These are phyloP conservation scores for Dothidotthia symphoricarpi DNA, from an alignment of 2,329 filamentous ascomycete genomes.

Conservation along the genomic window DNA sequence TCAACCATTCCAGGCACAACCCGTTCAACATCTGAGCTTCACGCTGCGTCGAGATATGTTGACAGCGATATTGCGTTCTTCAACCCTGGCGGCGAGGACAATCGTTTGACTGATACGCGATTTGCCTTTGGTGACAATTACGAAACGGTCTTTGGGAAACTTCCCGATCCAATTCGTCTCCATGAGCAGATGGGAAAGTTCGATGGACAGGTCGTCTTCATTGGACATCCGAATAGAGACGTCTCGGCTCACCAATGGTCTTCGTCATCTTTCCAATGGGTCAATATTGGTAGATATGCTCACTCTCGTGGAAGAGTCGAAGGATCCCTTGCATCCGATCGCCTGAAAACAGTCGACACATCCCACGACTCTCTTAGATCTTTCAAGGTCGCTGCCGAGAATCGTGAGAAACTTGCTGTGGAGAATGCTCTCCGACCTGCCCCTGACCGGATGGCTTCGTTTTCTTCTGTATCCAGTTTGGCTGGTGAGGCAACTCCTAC, in stretches of 20 bases:
- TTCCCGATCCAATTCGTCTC: constrained; percentile 45
- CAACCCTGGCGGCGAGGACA: no score
- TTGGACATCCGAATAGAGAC: constrained; percentile 50
- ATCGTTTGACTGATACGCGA: no score
- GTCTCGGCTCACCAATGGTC: constrained; percentile 51
- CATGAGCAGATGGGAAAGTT: constrained; percentile 28
- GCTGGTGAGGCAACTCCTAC: not conserved
- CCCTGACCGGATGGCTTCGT: constrained; percentile 4
- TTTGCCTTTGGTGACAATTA: constrained; percentile 10
- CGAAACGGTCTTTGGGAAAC: constrained; percentile 43
- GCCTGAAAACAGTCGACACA: constrained; percentile 39
- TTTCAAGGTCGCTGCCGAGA: constrained; percentile 46
- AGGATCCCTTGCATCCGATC: constrained; percentile 45
- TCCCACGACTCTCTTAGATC: constrained; percentile 42
- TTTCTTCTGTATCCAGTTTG: constrained; percentile 6
- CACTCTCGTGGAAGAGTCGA: constrained; percentile 45
- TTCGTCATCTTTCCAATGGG: constrained; percentile 42
- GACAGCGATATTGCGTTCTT: no score
- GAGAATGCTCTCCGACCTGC: constrained; percentile 9
- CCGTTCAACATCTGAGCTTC: no score
- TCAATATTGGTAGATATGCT: constrained; percentile 47
- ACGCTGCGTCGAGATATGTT: no score
- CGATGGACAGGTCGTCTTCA: constrained; percentile 48
- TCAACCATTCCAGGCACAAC: no score
- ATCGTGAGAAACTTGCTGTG: constrained; percentile 27